Base-by-base conservation (phyloP, 2,329 filamentous ascomycete genomes). In the Fusarium armeniacum region DNA sequence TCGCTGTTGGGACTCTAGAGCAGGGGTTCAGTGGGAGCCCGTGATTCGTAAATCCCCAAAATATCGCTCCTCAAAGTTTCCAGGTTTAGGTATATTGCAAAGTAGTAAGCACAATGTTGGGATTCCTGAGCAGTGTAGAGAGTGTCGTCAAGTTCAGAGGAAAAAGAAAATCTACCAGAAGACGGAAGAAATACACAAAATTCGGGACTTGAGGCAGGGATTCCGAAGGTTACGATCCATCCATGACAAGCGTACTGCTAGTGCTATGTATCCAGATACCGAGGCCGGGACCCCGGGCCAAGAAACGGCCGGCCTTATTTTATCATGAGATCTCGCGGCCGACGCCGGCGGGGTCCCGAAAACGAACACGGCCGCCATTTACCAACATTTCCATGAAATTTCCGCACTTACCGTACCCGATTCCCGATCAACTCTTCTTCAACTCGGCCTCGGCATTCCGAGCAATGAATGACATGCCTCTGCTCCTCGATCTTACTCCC, bases 361-460 rank as follows among this genome's bases (percentile, higher is more conserved):
- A 74, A 72, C 70, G 72, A 74, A 73, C 65, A 74, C 72, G 62
- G 59, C 52, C 24, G 46, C 49, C 47, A 36, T 38, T 28, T 15
- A 28, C 24, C 38, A 43, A 16, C n/a, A 58, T 40, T 40, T 47
- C n/a, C 12, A 38, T 32, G 6, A 43, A 41, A 33, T 49, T 28
- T 9, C 44, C 38, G 32, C 52, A 57, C 45, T 67, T 70, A 55
- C 67, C 67, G 67, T 59, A 15, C 47, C 41, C 45, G 43, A 67
- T 26, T 63, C 47, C 62, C 63, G 62, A 20, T 45, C 20, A 38
- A 52, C 30, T 40, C 33, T 40, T 40, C 33, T 40, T 51, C 18
- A 12, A 50, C 32, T 55, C 52, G 52, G 53, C 67, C 58, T 67
- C 67, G 67, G 67, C 33, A 52, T 58, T 64, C 35, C n/a, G 32